A percentile compares a stretch with the other conserved stretches of the same genome.
These are phyloP conservation scores for Ganoderma lingzhi DNA, from an alignment of 1,284 basidiomycete genomes.

Conservation along the genomic window DNA sequence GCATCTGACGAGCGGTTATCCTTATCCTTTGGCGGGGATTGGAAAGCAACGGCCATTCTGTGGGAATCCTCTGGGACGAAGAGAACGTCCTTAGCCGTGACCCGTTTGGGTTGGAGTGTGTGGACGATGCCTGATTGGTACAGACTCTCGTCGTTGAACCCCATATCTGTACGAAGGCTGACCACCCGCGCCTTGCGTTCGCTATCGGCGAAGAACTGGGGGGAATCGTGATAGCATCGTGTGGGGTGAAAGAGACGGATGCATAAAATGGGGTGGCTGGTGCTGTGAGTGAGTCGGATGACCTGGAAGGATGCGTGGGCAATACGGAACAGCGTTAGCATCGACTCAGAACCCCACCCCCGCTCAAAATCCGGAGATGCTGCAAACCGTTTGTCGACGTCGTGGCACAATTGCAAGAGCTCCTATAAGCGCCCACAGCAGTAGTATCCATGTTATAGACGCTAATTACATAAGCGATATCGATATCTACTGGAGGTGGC, in stretches of 20 bases:
- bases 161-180: neutral
- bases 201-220: neutral
- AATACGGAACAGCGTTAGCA: constrained; percentile 1
- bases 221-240: neutral
- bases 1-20: neutral
- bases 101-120: neutral
- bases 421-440: neutral
- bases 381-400: neutral
- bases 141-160: neutral
- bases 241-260: neutral
- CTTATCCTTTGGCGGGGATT: neutral
- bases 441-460: neutral
- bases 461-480: neutral
- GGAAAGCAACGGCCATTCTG: constrained; percentile 1
- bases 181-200: neutral
- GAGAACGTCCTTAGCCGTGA: constrained; percentile 1
- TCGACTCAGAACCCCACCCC: constrained; percentile 6
- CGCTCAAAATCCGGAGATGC: neutral
- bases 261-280: neutral
- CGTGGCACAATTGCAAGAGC: neutral
- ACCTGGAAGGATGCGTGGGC: neutral
- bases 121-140: constrained; percentile 4
- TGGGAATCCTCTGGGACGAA: neutral
- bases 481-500: too few species aligned
- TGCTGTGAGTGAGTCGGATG: neutral